These are phyloP conservation scores for Talaromyces sp. DNA, from an alignment of 2,329 filamentous ascomycete species.

Conservation along the genomic window DNA sequence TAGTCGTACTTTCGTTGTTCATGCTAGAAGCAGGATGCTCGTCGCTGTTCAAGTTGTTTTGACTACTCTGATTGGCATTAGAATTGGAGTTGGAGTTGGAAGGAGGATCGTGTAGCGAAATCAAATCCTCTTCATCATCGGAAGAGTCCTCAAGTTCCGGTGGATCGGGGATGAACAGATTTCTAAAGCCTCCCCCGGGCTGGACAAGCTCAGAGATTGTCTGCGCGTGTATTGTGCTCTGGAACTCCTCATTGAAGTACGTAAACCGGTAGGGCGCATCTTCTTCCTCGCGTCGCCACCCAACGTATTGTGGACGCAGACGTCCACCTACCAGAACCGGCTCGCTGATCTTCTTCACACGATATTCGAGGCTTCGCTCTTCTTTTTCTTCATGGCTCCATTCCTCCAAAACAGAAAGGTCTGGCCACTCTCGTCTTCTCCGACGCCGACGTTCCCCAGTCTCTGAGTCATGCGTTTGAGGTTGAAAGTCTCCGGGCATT, in stretches of 20 bases:
- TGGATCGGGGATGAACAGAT: slow-evolving; percentile 88
- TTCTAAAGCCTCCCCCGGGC: slow-evolving; percentile 74
- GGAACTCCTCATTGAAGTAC: slow-evolving; percentile 97
- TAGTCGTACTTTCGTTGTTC: background rate
- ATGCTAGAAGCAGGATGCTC: background rate
- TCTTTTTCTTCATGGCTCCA: slow-evolving; percentile 92
- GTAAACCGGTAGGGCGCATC: slow-evolving; percentile 93
- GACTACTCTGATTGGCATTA: slow-evolving; percentile 10
- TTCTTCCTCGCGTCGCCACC: slow-evolving; percentile 84
- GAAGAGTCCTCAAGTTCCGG: slow-evolving; percentile 69
- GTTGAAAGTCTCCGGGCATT: slow-evolving; percentile 68
- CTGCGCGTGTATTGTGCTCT: slow-evolving; percentile 92
- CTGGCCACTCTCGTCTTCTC: slow-evolving; percentile 75
- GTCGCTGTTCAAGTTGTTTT: slow-evolving; percentile 27
- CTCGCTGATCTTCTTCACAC: slow-evolving; percentile 88
- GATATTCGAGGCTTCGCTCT: slow-evolving; percentile 72
- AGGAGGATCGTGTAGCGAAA: slow-evolving; percentile 15
- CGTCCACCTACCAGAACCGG: slow-evolving; percentile 88
- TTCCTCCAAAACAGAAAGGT: slow-evolving; percentile 76
- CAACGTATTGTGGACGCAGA: slow-evolving; percentile 71
- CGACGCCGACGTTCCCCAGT: slow-evolving; percentile 50
- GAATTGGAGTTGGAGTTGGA: slow-evolving; percentile 5
- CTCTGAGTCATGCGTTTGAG: slow-evolving; percentile 46
- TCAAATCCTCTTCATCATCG: slow-evolving; percentile 53
- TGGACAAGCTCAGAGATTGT: slow-evolving; percentile 91